phyloP scores from a whole-genome alignment of 495 filamentous ascomycete species.

The Cercophora newfieldiana region DNA sequence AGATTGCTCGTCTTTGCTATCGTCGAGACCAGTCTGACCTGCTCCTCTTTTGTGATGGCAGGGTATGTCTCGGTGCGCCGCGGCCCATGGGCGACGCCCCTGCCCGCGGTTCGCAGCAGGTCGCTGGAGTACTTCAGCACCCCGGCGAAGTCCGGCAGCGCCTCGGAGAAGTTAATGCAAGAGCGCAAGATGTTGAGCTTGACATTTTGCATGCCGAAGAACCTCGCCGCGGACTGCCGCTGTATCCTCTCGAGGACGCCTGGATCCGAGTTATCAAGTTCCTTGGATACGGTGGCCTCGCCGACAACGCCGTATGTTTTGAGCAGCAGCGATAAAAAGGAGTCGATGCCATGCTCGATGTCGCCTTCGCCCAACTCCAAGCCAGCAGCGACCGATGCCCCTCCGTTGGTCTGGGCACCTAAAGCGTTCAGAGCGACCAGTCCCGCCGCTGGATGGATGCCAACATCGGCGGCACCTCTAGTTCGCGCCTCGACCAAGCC shows the following conservation, averaged over 20 bases:
- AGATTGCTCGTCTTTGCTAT: constrained; percentile 80
- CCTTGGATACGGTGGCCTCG: constrained; percentile 27
- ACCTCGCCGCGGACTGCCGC: constrained; percentile 52
- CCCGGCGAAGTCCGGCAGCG: constrained; percentile 86
- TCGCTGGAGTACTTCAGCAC: constrained; percentile 84
- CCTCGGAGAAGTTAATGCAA: constrained; percentile 90
- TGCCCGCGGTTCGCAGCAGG: constrained; percentile 76
- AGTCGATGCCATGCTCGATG: constrained; percentile 68
- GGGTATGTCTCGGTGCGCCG: constrained; percentile 61
- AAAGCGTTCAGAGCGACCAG: constrained; percentile 61
- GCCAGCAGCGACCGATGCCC: constrained; percentile 46
- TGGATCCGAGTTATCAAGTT: constrained; percentile 45
- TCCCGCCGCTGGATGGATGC: constrained; percentile 90
- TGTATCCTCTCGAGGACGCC: constrained; percentile 53
- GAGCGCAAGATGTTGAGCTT: constrained; percentile 82
- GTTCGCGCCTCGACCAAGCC: constrained; percentile 91
- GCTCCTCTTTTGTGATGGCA: constrained; percentile 75
- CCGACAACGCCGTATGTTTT: constrained; percentile 52
- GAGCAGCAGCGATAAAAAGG: constrained; percentile 49
- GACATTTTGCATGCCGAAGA: constrained; percentile 65
- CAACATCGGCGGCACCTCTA: constrained; percentile 87
- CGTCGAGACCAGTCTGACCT: constrained; percentile 74
- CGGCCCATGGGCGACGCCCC: constrained; percentile 70
- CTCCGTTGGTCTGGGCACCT: constrained; percentile 46
- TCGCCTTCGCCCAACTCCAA: constrained; percentile 74